A percentile compares a stretch with the other conserved stretches of the same genome.
Evolutionary conservation across 352 stramenopile genomes (phyloP).

Genomic region (Phytophthora pseudosyringae): DNA sequence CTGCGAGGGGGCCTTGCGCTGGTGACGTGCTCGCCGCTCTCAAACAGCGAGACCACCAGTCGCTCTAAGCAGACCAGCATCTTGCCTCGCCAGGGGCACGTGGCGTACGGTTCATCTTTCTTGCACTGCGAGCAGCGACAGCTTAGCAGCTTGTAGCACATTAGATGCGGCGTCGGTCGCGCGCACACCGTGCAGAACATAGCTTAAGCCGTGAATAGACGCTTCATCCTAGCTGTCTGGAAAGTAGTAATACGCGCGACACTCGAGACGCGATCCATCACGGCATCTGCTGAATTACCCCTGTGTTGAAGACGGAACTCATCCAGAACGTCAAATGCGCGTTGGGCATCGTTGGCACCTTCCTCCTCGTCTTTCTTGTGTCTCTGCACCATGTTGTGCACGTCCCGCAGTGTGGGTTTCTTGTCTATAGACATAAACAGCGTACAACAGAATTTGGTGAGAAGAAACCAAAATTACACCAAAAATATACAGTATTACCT

Average conservation of each 20-base stretch:
- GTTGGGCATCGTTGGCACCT: constrained; percentile 7
- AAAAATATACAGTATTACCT: not conserved
- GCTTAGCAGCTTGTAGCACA: too few species aligned
- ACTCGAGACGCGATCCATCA: not conserved
- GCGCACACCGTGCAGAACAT: too few species aligned
- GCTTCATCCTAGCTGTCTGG: constrained; percentile 5
- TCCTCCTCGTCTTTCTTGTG: not conserved
- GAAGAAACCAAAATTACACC: constrained; percentile 2
- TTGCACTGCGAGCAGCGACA: too few species aligned
- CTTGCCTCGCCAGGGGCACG: too few species aligned
- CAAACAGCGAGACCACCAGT: too few species aligned
- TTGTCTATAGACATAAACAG: constrained; percentile 4
- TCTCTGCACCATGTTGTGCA: constrained; percentile 18
- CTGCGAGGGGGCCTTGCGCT: too few species aligned
- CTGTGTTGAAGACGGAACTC: constrained; percentile 8
- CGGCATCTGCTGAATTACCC: constrained; percentile 2
- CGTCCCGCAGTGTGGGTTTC: constrained; percentile 4
- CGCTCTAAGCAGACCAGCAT: too few species aligned
- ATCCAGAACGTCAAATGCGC: constrained; percentile 1
- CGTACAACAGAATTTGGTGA: not conserved
- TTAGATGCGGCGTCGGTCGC: too few species aligned
- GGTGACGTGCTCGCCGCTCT: too few species aligned
- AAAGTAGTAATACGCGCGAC: constrained; percentile 6
- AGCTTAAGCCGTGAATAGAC: too few species aligned
- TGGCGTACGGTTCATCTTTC: too few species aligned